Evolutionary conservation across 192 early-diverging fungal species (phyloP).

Genomic region (Chytriomyces sp.): DNA sequence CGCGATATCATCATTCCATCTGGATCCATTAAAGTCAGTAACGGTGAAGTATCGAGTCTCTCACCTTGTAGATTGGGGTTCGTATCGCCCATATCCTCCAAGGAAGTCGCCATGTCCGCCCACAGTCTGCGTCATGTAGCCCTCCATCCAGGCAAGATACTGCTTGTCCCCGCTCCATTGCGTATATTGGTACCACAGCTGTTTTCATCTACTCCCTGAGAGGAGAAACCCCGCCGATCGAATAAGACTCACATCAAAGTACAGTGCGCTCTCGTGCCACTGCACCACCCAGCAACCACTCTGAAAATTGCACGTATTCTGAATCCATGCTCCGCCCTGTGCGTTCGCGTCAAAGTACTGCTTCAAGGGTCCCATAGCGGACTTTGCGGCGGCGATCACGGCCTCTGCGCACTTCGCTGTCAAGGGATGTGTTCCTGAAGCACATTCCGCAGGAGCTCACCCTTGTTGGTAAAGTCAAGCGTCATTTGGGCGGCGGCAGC

Average conservation of each 20-base stretch:
- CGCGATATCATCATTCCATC: conserved; percentile 50
- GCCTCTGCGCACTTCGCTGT: too few species aligned
- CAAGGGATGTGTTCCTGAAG: too few species aligned
- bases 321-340: too few species aligned
- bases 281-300: background rate
- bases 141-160: conserved; percentile 25
- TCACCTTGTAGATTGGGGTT: too few species aligned
- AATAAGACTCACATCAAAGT: conserved; percentile 17
- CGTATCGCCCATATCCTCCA: too few species aligned
- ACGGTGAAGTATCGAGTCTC: background rate
- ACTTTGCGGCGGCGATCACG: background rate
- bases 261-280: conserved; percentile 12
- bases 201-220: background rate
- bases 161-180: conserved; percentile 11
- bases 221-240: background rate
- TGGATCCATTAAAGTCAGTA: too few species aligned
- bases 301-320: too few species aligned
- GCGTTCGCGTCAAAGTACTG: conserved; percentile 5
- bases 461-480: background rate
- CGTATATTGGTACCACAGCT: conserved; percentile 22
- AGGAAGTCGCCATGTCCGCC: too few species aligned
- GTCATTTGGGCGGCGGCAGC: background rate
- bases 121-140: conserved; percentile 9
- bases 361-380: too few species aligned
- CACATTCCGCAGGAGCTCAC: too few species aligned